Conservation (phyloP, 345 rosid species). For the Lenwebbia sp. region DNA sequence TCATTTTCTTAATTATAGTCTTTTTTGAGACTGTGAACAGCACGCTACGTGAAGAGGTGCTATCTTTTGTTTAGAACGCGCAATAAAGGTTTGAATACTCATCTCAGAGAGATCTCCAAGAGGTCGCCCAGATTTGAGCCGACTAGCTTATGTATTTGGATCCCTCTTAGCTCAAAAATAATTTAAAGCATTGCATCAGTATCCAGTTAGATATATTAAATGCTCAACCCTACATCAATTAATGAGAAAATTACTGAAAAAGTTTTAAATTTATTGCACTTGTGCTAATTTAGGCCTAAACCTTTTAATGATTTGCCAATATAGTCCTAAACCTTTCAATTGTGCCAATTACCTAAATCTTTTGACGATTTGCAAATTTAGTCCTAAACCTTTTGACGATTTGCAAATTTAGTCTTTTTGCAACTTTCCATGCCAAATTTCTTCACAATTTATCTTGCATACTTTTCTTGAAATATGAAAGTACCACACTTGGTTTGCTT, state of each 20-base stretch:
- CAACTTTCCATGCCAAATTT: too few relatives aligned
- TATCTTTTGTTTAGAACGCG: not conserved
- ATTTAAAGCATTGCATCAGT: not conserved
- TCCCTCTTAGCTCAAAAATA: not conserved
- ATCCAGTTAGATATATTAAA: not conserved
- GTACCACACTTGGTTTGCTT: too few relatives aligned
- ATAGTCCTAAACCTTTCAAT: not conserved
- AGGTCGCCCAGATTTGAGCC: not conserved
- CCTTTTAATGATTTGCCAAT: not conserved
- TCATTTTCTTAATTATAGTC: not conserved
- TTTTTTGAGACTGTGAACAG: not conserved
- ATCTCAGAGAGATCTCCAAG: not conserved
- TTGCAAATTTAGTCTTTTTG: not conserved
- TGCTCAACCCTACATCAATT: not conserved
- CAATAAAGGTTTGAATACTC: not conserved
- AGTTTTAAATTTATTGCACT: not conserved
- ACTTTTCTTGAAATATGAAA: too few relatives aligned
- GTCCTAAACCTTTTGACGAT: rapidly evolving
- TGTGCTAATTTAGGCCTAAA: not conserved
- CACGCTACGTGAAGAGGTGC: not conserved
- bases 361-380: not conserved
- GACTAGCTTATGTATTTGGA: not conserved
- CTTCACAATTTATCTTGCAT: too few relatives aligned
- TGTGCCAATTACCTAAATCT: not conserved
- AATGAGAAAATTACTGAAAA: not conserved